These are phyloP conservation scores for Irpex rosettiformis DNA, from an alignment of 1,284 basidiomycete species.

Conservation along the genomic window DNA sequence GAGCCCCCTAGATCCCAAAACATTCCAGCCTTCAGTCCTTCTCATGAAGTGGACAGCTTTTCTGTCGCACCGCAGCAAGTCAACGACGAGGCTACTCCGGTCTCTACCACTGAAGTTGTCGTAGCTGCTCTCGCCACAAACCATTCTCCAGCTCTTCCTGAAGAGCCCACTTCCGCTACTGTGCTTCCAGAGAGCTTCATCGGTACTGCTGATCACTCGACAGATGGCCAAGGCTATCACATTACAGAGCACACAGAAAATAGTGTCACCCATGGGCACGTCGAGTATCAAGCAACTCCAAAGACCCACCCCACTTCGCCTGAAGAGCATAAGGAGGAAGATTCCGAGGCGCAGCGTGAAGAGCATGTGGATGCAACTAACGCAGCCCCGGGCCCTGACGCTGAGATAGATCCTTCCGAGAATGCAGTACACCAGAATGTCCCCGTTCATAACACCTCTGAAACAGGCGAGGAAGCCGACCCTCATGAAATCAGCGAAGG, in stretches of 20 bases:
- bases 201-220: not conserved
- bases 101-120: not conserved
- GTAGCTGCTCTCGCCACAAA: too few species aligned
- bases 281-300: not conserved
- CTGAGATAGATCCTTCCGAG: not conserved
- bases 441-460: too few species aligned
- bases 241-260: not conserved
- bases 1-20: not conserved
- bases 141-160: not conserved
- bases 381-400: not conserved
- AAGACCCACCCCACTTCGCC: too few species aligned
- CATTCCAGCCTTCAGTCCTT: not conserved
- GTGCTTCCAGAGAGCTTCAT: not conserved
- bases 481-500: conserved; percentile 68
- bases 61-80: not conserved
- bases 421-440: not conserved
- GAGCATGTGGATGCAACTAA: not conserved
- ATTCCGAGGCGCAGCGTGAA: not conserved
- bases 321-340: conserved; percentile 14
- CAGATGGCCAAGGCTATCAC: not conserved
- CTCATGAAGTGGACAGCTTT: not conserved
- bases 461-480: conserved; percentile 36
- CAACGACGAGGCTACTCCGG: not conserved
- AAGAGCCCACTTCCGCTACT: not conserved
- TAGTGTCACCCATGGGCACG: not conserved